These are phyloP conservation scores for Penicillium sp. DNA, from an alignment of 2,329 filamentous ascomycete genomes.

Conservation along the genomic window DNA sequence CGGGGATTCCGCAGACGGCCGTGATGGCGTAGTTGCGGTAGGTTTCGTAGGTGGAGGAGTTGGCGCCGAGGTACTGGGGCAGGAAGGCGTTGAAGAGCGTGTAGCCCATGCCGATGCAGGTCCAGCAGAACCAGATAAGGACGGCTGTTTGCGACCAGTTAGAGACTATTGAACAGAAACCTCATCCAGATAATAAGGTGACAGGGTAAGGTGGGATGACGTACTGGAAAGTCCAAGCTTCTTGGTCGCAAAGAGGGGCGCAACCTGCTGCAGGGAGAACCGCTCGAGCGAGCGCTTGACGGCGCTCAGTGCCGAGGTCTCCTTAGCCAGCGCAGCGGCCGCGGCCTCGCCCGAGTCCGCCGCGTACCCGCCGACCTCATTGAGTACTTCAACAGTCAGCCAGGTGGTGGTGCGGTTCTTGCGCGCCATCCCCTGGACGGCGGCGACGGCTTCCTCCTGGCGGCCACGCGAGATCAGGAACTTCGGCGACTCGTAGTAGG, in stretches of 20 bases:
- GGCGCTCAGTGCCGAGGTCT: conserved; percentile 50
- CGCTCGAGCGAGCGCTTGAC: conserved; percentile 64
- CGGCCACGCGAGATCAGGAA: conserved; percentile 77
- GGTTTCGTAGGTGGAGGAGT: conserved; percentile 43
- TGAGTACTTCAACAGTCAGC: conserved; percentile 72
- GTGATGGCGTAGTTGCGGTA: conserved; percentile 86
- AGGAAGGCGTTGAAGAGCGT: conserved; percentile 88
- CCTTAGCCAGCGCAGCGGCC: conserved; percentile 32
- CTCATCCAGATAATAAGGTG: no score
- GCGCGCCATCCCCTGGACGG: conserved; percentile 77
- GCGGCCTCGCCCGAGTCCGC: conserved; percentile 33
- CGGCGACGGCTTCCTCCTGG: conserved; percentile 77
- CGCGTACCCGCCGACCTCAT: conserved; percentile 56
- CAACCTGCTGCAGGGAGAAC: conserved; percentile 70
- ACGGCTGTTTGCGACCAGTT: conserved; percentile 36
- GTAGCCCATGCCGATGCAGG: conserved; percentile 82
- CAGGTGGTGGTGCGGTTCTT: conserved; percentile 72
- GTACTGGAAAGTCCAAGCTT: conserved; percentile 55
- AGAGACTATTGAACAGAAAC: no score
- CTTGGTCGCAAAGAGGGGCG: conserved; percentile 62
- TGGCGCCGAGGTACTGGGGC: conserved; percentile 71
- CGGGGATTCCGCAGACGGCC: conserved; percentile 75
- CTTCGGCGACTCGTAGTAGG: conserved; percentile 83
- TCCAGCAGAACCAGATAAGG: conserved; percentile 78
- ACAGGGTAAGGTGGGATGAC: conserved; percentile 18